Evolutionary conservation across 768 basidiomycete genomes (phyloP).

Genomic region (Serpula lacrymans): DNA sequence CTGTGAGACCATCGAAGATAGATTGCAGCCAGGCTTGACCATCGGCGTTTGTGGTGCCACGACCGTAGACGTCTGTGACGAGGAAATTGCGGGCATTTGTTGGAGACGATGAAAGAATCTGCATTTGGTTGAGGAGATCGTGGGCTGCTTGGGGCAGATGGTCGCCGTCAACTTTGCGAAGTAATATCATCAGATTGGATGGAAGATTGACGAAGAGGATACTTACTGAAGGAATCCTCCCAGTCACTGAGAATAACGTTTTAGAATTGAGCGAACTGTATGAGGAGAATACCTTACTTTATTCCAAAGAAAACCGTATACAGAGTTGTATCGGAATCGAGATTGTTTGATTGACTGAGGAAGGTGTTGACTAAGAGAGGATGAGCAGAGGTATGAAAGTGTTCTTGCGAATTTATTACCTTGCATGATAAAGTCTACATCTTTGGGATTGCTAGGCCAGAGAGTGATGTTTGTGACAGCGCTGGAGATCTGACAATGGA

Average conservation of each 20-base stretch:
- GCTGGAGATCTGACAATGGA: conserved; percentile 27
- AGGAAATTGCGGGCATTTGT: conserved; percentile 50
- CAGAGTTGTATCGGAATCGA: conserved; percentile 46
- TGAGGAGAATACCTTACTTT: conserved; percentile 34
- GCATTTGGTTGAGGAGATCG: conserved; percentile 41
- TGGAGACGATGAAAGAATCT: conserved; percentile 43
- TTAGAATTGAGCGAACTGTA: not conserved
- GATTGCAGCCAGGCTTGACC: conserved; percentile 48
- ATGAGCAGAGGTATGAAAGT: not conserved
- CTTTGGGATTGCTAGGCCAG: conserved; percentile 49
- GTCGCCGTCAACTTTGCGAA: conserved; percentile 43
- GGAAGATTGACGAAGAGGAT: not conserved
- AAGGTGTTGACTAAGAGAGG: conserved; percentile 36
- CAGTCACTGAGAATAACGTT: conserved; percentile 33
- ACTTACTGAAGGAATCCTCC: conserved; percentile 38
- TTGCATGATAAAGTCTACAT: conserved; percentile 48
- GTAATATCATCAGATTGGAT: no score
- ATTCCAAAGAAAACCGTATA: conserved; percentile 55
- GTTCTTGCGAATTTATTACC: conserved; percentile 23
- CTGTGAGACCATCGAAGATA: conserved; percentile 39
- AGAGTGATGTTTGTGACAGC: conserved; percentile 45
- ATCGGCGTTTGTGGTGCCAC: conserved; percentile 34
- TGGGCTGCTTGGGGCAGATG: conserved; percentile 44
- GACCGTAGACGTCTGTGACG: conserved; percentile 49
- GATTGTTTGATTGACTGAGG: conserved; percentile 38